Conservation (phyloP, 257 asterid species). For the Orobanche coerulescens region DNA sequence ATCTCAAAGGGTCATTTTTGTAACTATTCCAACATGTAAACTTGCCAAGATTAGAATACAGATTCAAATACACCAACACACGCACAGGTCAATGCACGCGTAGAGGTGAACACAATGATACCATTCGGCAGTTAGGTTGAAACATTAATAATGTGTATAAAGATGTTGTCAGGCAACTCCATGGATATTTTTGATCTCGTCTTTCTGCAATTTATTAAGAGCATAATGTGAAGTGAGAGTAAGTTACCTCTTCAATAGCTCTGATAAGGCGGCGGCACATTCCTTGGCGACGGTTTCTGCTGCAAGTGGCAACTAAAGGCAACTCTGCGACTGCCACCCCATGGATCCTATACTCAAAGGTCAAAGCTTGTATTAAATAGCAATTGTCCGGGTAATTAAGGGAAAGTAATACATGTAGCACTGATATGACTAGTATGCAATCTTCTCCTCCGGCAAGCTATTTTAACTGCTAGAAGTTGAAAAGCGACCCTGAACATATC, state of each 20-base stretch:
- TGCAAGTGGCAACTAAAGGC: slow-evolving; percentile 96
- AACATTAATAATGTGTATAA: background rate
- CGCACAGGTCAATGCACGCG: too few species aligned
- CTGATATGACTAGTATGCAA: background rate
- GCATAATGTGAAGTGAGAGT: background rate
- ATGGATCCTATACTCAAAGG: slow-evolving; percentile 64
- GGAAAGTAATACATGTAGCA: background rate
- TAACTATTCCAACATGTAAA: too few species aligned
- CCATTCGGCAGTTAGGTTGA: background rate
- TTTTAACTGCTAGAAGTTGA: background rate
- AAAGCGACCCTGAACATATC: background rate
- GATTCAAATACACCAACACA: background rate
- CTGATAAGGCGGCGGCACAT: slow-evolving; percentile 82
- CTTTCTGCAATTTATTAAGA: slow-evolving; percentile 1
- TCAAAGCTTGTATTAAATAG: slow-evolving; percentile 21
- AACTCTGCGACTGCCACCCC: slow-evolving; percentile 88
- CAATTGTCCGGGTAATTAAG: background rate
- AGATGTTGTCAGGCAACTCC: slow-evolving; percentile 4
- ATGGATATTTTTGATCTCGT: background rate
- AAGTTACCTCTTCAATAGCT: slow-evolving; percentile 68
- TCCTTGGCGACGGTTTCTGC: slow-evolving; percentile 88
- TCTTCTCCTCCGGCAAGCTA: background rate
- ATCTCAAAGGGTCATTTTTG: too few species aligned
- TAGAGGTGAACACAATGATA: background rate
- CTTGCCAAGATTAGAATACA: background rate